phyloP scores from a whole-genome alignment of 148 eudicot species.

The Cornus florida region DNA sequence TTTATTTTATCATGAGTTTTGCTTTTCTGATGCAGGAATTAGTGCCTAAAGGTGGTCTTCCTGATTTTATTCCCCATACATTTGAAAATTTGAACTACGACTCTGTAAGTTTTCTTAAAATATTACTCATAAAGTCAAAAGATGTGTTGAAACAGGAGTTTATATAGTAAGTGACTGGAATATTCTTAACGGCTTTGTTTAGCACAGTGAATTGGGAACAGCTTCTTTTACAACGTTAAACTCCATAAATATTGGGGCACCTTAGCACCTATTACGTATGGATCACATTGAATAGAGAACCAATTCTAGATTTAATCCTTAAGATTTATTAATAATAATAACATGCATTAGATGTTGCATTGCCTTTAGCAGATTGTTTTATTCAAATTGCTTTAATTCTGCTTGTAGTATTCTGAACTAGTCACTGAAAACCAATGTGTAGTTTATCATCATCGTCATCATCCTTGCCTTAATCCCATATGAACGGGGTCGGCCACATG shows the following conservation, averaged over 20 bases:
- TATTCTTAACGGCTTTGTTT: neutral
- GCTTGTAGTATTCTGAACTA: neutral
- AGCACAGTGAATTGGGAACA: neutral
- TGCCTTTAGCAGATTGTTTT: neutral
- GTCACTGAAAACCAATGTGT: too few species aligned
- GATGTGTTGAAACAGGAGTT: neutral
- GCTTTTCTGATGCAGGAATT: conserved; percentile 56
- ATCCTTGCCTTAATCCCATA: too few species aligned
- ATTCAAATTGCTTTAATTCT: neutral
- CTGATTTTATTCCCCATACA: conserved; percentile 58
- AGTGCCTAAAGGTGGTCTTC: conserved; percentile 62
- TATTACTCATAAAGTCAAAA: neutral
- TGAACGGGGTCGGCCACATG: too few species aligned
- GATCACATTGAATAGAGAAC: neutral
- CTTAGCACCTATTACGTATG: neutral
- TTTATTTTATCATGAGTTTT: neutral
- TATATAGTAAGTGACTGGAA: neutral
- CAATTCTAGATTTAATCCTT: neutral
- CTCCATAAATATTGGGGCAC: neutral
- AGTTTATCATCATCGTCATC: too few species aligned
- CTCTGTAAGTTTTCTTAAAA: conserved; percentile 59
- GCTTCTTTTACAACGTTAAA: neutral
- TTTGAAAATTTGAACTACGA: conserved; percentile 71
- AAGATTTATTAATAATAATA: neutral
- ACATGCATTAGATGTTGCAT: neutral